phyloP scores from a whole-genome alignment of 2,329 filamentous ascomycete genomes.

The Alternaria brassicicola region DNA sequence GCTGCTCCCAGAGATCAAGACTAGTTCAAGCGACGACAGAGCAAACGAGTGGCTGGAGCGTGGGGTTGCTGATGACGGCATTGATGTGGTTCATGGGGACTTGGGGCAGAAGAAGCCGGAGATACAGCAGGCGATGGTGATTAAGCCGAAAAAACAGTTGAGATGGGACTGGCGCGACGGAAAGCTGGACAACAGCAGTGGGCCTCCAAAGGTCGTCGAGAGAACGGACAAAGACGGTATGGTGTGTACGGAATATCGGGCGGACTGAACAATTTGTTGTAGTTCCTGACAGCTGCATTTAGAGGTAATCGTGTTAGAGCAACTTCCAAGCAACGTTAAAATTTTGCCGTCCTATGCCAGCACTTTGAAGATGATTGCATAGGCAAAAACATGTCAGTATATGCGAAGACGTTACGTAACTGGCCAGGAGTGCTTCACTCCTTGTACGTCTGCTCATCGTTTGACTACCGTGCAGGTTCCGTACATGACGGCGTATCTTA shows the following conservation, averaged over 20 bases:
- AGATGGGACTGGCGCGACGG: conserved; percentile 9
- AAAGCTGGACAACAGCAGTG: background rate
- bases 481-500: background rate
- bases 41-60: conserved; percentile 27
- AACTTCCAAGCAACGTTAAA: background rate
- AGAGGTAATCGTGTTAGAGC: background rate
- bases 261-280: background rate
- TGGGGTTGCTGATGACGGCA: conserved; percentile 3
- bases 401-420: background rate
- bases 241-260: background rate
- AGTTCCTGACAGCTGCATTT: background rate
- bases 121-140: background rate
- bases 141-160: conserved; percentile 7
- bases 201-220: background rate
- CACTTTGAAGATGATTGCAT: background rate
- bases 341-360: background rate
- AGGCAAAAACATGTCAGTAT: background rate
- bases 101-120: conserved; percentile 6
- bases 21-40: conserved; percentile 17
- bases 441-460: background rate
- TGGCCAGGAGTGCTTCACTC: background rate
- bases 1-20: conserved; percentile 16
- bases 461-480: background rate
- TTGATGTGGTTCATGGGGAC: conserved; percentile 8
- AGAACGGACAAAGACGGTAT: background rate